Base-by-base conservation (phyloP, 2,329 filamentous ascomycete species). In the Pyrenochaeta sp. region DNA sequence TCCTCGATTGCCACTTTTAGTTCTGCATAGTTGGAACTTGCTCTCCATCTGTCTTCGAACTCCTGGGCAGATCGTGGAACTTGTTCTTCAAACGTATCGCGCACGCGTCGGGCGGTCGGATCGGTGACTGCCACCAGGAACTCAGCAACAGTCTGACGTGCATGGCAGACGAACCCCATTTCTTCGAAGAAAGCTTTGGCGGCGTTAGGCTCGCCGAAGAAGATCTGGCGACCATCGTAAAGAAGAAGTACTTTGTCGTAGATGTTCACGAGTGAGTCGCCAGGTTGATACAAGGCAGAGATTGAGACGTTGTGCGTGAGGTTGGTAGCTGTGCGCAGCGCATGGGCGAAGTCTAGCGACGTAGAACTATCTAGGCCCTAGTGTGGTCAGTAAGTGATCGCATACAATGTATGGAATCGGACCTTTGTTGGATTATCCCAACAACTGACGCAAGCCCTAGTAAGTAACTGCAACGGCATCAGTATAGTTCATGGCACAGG, bases 81-180 rank as follows among this genome's bases (percentile, higher is more conserved):
- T 24, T 65, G 69, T 58, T 72, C 58, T 59, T 81, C 77, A 43
- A 56, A 80, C 6, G 79, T 79, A 32, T 63, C 27, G 24, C 68
- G 66, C 3, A 79, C 69, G 3, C 75, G 51, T 50, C 79, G 32
- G 58, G 81, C 80, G n/a, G 70, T 65, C 2, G 79, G 44, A 34
- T 73, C 74, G 1, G 86, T 91, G 59, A 92, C 85, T 1, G 88
- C 90, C 0, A 89, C 92, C 24, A 93, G 75, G 72, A 92, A 93
- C 66, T 93, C 91, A 1, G 85, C 85, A 0, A 86, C 87, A 0
- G 88, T 91, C 83, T 86, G 85, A 8, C 89, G 55, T 12, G 39
- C 12, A 6, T 27, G 54, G 2, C 49, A 15, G 8, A 85, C 80
- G 62, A 92, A 93, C 0, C 91, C 90, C 7, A 92, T 78, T 5